phyloP scores from a whole-genome alignment of 192 early-diverging fungal species.

The Dissophora ornata region DNA sequence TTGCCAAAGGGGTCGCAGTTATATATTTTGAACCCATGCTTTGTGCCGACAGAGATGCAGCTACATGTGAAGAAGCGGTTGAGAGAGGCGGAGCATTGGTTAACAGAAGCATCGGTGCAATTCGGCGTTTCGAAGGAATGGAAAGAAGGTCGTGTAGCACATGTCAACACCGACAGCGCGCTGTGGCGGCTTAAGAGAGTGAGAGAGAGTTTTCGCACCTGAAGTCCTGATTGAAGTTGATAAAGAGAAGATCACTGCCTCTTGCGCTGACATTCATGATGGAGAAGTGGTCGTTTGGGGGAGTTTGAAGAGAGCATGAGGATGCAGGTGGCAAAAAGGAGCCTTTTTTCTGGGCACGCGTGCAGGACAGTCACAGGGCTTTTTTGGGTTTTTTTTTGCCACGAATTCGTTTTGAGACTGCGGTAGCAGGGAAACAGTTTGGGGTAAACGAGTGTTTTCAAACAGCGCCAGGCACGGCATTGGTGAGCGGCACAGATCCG shows the following conservation, averaged over 20 bases:
- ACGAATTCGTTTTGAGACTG: background rate
- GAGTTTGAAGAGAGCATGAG: background rate
- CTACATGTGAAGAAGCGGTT: conserved; percentile 40
- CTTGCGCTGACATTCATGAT: conserved; percentile 75
- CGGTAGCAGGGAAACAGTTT: too few relatives aligned
- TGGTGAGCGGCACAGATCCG: too few relatives aligned
- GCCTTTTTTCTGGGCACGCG: background rate
- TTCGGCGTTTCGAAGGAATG: too few relatives aligned
- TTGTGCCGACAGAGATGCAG: conserved; percentile 90
- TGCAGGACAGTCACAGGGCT: background rate
- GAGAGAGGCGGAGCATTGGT: conserved; percentile 4
- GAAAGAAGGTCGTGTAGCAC: too few relatives aligned
- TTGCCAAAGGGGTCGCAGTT: conserved; percentile 98
- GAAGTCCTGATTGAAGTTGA: conserved; percentile 89
- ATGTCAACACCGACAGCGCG: too few relatives aligned
- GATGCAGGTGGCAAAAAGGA: background rate
- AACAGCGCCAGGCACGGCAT: background rate
- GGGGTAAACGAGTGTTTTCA: too few relatives aligned
- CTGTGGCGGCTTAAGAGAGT: too few relatives aligned
- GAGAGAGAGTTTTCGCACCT: conserved; percentile 44
- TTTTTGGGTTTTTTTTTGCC: background rate
- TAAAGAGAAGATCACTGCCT: conserved; percentile 77
- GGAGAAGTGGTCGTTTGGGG: background rate
- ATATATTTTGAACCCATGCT: conserved; percentile 93
- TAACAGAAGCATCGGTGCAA: too few relatives aligned